Evolutionary conservation across 306 rosid species (phyloP).

Genomic region (Gynostemma pentaphyllum): DNA sequence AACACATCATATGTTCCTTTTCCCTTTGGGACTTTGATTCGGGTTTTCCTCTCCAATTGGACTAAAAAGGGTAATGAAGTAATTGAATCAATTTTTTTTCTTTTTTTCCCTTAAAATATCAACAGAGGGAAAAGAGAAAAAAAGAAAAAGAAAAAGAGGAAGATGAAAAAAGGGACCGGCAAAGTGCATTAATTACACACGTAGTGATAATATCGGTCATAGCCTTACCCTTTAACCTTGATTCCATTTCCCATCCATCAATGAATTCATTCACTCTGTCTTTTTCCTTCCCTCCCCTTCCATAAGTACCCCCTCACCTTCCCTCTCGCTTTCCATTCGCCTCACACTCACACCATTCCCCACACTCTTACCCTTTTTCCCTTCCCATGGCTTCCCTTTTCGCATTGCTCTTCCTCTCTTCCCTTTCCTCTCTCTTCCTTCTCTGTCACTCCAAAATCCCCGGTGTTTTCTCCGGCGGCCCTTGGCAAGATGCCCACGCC

Average conservation of each 20-base stretch:
- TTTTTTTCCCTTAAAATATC: too few relatives aligned
- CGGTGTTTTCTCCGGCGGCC: conserved; percentile 53
- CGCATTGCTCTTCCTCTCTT: conserved; percentile 38
- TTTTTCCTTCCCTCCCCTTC: conserved; percentile 13
- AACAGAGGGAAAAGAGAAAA: not conserved
- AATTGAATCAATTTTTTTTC: too few relatives aligned
- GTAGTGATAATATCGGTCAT: not conserved
- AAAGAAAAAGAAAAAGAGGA: not conserved
- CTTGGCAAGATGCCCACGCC: conserved; percentile 84
- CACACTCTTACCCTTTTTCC: not conserved
- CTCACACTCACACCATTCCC: conserved; percentile 9
- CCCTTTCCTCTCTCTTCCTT: conserved; percentile 27
- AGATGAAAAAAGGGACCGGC: not conserved
- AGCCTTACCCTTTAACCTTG: not conserved
- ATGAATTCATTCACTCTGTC: too few relatives aligned
- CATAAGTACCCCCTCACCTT: conserved; percentile 62
- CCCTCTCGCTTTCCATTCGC: conserved; percentile 28
- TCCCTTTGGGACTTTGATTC: too few relatives aligned
- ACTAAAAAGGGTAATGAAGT: too few relatives aligned
- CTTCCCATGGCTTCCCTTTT: conserved; percentile 38
- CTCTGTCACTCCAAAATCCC: conserved; percentile 58
- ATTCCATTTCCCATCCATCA: not conserved
- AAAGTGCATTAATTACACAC: not conserved
- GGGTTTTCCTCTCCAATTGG: too few relatives aligned
- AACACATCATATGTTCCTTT: too few relatives aligned